Evolutionary conservation across 148 eudicot genomes (phyloP).

Genomic region (Rhododendron griersonianum): DNA sequence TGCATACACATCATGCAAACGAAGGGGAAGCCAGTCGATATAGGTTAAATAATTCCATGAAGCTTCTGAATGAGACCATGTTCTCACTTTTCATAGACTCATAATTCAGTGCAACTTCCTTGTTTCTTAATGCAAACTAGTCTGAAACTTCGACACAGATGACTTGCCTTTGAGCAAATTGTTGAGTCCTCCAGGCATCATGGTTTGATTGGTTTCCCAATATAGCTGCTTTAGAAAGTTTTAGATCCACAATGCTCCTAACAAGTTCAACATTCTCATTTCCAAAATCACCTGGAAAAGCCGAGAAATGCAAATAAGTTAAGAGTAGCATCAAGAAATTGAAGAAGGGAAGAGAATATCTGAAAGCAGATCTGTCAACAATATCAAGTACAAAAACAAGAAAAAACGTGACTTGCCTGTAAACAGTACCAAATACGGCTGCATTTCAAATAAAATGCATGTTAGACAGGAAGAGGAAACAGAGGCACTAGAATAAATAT

Average conservation of each 20-base stretch:
- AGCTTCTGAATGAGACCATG: conserved; percentile 1
- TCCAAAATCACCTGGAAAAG: conserved; percentile 77
- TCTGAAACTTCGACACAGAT: background rate
- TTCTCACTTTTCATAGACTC: background rate
- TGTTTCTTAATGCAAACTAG: background rate
- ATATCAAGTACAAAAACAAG: background rate
- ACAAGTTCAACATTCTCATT: conserved; percentile 89
- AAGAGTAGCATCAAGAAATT: background rate
- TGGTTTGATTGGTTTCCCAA: conserved; percentile 96
- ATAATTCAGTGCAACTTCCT: background rate
- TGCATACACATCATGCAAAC: background rate
- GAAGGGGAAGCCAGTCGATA: background rate
- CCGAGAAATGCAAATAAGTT: background rate
- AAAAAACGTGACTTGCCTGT: conserved; percentile 51
- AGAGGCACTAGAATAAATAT: background rate
- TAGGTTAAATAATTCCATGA: background rate
- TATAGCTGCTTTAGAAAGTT: conserved; percentile 69
- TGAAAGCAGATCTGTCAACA: background rate
- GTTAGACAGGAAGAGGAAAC: conserved; percentile 19
- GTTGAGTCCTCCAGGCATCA: conserved; percentile 70
- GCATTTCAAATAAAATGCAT: conserved; percentile 35
- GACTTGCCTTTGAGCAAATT: conserved; percentile 60
- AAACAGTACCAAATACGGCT: conserved; percentile 93
- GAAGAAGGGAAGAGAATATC: conserved; percentile 2
- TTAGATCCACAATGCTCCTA: conserved; percentile 55